Conservation (phyloP, 2,329 filamentous ascomycete genomes). For the Chrysoporthe austroafricana region DNA sequence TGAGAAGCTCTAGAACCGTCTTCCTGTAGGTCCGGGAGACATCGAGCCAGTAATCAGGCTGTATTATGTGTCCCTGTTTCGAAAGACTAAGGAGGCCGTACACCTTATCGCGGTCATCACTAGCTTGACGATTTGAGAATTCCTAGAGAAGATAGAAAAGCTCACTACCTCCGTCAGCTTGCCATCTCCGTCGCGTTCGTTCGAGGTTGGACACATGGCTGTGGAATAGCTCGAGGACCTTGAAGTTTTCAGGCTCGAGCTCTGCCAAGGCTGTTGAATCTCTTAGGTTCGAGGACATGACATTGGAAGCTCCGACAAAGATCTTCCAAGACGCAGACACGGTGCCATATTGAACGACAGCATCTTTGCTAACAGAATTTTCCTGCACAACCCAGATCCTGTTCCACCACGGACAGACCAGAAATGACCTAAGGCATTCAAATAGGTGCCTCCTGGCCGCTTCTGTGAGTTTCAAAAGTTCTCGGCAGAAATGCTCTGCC, state of each 20-base stretch:
- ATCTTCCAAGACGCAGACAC: neutral
- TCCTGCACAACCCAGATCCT: slow-evolving; percentile 25
- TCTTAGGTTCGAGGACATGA: neutral
- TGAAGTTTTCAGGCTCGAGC: slow-evolving; percentile 15
- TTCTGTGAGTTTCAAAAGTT: neutral
- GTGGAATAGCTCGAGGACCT: slow-evolving; percentile 3
- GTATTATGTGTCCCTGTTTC: neutral
- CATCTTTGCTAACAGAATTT: neutral
- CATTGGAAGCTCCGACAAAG: neutral
- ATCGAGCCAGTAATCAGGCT: slow-evolving; percentile 3
- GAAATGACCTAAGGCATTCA: slow-evolving; percentile 8
- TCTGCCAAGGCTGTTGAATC: neutral
- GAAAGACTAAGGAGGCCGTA: slow-evolving; percentile 20
- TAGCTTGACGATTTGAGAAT: slow-evolving; percentile 16
- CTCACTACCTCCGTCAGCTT: neutral
- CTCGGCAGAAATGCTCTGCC: neutral
- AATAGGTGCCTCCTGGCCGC: slow-evolving; percentile 5
- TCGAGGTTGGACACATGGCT: slow-evolving; percentile 9
- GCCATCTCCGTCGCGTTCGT: slow-evolving; percentile 11
- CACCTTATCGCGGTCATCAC: slow-evolving; percentile 23
- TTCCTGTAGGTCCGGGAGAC: neutral
- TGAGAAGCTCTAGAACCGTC: neutral
- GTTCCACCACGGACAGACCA: slow-evolving; percentile 17
- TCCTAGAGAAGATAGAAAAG: slow-evolving; percentile 15
- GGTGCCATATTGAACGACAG: slow-evolving; percentile 13